Percentiles rank a stretch among this genome's conserved stretches.
These are phyloP conservation scores for Tilletia setariae DNA, from an alignment of 1,284 basidiomycete species.

Conservation along the genomic window DNA sequence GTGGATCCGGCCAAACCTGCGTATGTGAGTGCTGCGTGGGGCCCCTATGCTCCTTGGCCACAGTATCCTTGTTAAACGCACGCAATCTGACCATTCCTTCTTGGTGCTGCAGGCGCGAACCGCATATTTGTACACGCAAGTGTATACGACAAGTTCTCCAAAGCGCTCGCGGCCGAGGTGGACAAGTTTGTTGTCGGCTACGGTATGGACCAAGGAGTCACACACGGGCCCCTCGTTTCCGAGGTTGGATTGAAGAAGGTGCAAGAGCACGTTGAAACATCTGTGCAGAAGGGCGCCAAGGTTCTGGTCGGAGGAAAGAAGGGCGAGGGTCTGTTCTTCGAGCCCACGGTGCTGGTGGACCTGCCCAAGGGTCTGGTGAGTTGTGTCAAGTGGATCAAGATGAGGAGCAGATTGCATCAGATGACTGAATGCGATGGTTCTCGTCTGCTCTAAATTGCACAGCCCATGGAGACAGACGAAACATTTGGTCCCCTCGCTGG, in stretches of 20 bases:
- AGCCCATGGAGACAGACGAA: conserved; percentile 51
- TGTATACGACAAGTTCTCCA: conserved; percentile 77
- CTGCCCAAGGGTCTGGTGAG: conserved; percentile 65
- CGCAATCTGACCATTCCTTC: not conserved
- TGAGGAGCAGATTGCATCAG: too few relatives aligned
- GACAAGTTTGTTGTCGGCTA: conserved; percentile 86
- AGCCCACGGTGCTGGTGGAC: conserved; percentile 83
- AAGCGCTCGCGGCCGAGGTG: conserved; percentile 75
- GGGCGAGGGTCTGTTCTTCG: conserved; percentile 68
- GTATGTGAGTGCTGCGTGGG: conserved; percentile 57
- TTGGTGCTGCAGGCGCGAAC: not conserved
- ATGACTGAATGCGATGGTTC: not conserved
- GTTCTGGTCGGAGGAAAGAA: conserved; percentile 80
- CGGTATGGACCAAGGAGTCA: conserved; percentile 71
- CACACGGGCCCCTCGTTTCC: conserved; percentile 93
- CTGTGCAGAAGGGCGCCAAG: conserved; percentile 76
- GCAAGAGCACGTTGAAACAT: conserved; percentile 78
- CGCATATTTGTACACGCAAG: conserved; percentile 64
- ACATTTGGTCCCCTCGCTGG: conserved; percentile 56
- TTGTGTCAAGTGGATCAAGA: not conserved
- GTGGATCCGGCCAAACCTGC: conserved; percentile 85
- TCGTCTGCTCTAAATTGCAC: not conserved
- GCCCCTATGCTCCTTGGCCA: too few relatives aligned
- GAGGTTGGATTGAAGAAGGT: conserved; percentile 81
- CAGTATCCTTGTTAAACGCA: too few relatives aligned